Evolutionary conservation across 305 asterid genomes (phyloP), one percentile per base, ranked within the genome.

Genomic region (Petunia hybrid): DNA sequence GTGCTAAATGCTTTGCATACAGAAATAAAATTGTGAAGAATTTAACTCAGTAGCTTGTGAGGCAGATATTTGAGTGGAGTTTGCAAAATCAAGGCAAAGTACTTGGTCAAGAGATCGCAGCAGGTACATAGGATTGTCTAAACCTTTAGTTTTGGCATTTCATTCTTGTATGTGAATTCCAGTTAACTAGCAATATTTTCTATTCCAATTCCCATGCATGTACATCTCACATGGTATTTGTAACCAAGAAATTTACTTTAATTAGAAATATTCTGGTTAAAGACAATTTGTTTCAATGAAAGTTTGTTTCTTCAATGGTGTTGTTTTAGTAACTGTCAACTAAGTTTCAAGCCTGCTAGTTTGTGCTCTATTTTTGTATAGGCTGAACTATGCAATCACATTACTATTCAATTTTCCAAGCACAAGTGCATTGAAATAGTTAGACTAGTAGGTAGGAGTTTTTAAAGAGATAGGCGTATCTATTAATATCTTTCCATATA

Each of bases 21-120:
- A 57, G 67, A 56, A 61, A 79, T 4, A 63, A 10, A 36, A 22
- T 22, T 36, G 45, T 22, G 77, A 56, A 78, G 88, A 84, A 81
- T 81, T 88, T 86, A 84, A 90, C 62, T 68, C 66, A 75, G 74
- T 82, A 45, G 46, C 73, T 79, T 82, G 81, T 83, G 43, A 81
- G 40, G 77, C 97, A 95, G 99, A 89, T 95, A 89, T 88, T 91
- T 56, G 98, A 96, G 85, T 96, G 98, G 99, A 94, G 98, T 85
- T 89, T 96, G 92, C 99, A 96, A 81, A 96, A 91, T 88, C 98
- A 94, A 92, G 99, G 98, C 59, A 88, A 92, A 85, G 84, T 96
- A 82, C 87, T 90, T 96, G 99, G 99, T 94, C 98, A 70, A 89
- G 90, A 86, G 91, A 92, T 82, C 90, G 95, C 85, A 90, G 91